Evolutionary conservation across 441 rosid species (phyloP), one percentile per base, ranked within the genome.

Genomic region (Hura crepitans): DNA sequence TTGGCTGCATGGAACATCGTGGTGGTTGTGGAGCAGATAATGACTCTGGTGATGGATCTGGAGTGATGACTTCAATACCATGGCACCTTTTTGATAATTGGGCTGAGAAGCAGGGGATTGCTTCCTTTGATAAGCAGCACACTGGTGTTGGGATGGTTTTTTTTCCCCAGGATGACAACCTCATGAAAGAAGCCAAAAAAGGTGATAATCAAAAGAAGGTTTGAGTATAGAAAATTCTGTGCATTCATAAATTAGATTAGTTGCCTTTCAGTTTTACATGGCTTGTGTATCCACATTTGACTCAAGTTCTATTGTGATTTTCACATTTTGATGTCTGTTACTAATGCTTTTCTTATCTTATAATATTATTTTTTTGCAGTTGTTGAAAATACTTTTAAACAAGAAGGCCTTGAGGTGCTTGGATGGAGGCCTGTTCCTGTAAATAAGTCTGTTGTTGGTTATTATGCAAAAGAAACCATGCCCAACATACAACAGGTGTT

Each of bases 11-110:
- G 99, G 97, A 96, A 79, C 99, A 96, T 79, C 97, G 99, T 73
- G 98, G 99, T 33, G 98, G 99, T 42, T 96, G 99, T 81, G 99
- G 99, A 73, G 91, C 99, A 72, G 99, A 96, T 78, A 92, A 89
- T 80, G 96, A 91, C 83, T 96, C 98, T 57, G 98, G 99, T 72
- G 99, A 96, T 79, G 99, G 99, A 60, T 80, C 98, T 2, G 99
- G 99, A 71, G 66, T 96, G 78, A 96, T 92, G 99, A 88, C 99
- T 78, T 92, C 94, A 70, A 88, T 96, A 74, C 98, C 99, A 14
- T 96, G 99, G 99, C 91, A 89, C 75, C 82, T 86, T 58, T 87
- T 96, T 77, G 73, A 91, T 61, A 76, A 83, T n/a, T 96, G 99
- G 99, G 96, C 96, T 62, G 74, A 80, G 70, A 79, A 80, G 77